A percentile compares a stretch with the other conserved stretches of the same genome.
Conservation (phyloP, 495 filamentous ascomycete species). For the Melanomma pulvis-pyrius region DNA sequence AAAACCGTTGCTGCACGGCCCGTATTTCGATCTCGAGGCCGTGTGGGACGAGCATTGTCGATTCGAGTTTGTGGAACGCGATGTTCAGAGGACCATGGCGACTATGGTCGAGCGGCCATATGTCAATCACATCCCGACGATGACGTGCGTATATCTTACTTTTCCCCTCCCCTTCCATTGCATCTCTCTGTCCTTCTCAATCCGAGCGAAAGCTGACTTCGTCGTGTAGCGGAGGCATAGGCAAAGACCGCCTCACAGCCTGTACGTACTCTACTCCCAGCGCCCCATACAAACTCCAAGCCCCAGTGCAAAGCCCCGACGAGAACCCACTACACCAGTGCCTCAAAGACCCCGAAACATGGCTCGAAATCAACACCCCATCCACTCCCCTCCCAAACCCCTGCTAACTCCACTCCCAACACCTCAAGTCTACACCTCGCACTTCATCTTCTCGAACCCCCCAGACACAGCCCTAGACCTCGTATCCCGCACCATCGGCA, state of each 20-base stretch:
- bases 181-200: not conserved
- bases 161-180: not conserved
- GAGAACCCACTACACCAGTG: no score
- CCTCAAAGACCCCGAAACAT: no score
- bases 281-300: no score
- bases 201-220: not conserved
- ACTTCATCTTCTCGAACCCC: constrained; percentile 44
- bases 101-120: constrained; percentile 45
- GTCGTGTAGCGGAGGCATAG: constrained; percentile 37
- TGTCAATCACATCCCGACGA: constrained; percentile 46
- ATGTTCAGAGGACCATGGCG: constrained; percentile 42
- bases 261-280: no score
- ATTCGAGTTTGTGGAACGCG: constrained; percentile 35
- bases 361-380: no score
- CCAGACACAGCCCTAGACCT: constrained; percentile 37
- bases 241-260: constrained; percentile 34
- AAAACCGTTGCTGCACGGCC: constrained; percentile 54
- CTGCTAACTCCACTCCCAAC: no score
- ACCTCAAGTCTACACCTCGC: constrained; percentile 45
- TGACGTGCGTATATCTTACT: constrained; percentile 26
- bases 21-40: constrained; percentile 54
- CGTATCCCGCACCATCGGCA: constrained; percentile 41
- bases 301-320: no score
- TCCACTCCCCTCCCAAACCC: no score
- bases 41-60: constrained; percentile 43